Conservation (phyloP, 768 basidiomycete species). For the Dentipellis fragilis region DNA sequence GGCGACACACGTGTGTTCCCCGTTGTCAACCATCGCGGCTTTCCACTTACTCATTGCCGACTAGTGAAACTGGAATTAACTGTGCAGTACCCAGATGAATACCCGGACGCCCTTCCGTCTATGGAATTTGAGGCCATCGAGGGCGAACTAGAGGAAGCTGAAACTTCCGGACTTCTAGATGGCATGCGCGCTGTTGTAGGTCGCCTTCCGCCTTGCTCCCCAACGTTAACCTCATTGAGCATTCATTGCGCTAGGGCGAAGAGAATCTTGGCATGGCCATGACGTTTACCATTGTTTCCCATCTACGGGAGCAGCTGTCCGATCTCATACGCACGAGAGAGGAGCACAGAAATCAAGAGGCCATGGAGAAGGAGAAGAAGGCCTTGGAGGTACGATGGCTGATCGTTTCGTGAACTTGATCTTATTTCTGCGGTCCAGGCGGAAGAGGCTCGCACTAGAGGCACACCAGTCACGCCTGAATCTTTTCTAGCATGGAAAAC, state of each 20-base stretch:
- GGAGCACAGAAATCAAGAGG: slow-evolving; percentile 47
- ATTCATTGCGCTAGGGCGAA: slow-evolving; percentile 41
- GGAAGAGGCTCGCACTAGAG: slow-evolving; percentile 78
- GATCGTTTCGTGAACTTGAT: background rate
- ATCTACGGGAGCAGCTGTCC: slow-evolving; percentile 71
- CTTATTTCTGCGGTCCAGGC: slow-evolving; percentile 37
- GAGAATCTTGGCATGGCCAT: slow-evolving; percentile 94
- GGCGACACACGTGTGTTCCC: slow-evolving; percentile 41
- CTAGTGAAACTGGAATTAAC: slow-evolving; percentile 66
- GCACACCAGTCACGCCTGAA: slow-evolving; percentile 82
- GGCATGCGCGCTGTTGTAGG: slow-evolving; percentile 50
- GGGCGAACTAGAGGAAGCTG: slow-evolving; percentile 52
- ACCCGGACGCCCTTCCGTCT: slow-evolving; percentile 77
- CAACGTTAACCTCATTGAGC: background rate
- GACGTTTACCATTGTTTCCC: slow-evolving; percentile 90
- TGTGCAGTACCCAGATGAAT: slow-evolving; percentile 70
- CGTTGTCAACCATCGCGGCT: background rate
- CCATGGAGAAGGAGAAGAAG: slow-evolving; percentile 61
- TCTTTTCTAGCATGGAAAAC: slow-evolving; percentile 77
- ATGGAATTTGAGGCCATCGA: slow-evolving; percentile 53
- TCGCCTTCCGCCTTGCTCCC: slow-evolving; percentile 6
- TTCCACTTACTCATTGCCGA: slow-evolving; percentile 1
- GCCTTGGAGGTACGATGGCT: slow-evolving; percentile 58
- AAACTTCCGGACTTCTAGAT: slow-evolving; percentile 43
- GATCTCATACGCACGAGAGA: slow-evolving; percentile 49